Conservation (phyloP, 257 asterid genomes). For the Perilla frutescens region DNA sequence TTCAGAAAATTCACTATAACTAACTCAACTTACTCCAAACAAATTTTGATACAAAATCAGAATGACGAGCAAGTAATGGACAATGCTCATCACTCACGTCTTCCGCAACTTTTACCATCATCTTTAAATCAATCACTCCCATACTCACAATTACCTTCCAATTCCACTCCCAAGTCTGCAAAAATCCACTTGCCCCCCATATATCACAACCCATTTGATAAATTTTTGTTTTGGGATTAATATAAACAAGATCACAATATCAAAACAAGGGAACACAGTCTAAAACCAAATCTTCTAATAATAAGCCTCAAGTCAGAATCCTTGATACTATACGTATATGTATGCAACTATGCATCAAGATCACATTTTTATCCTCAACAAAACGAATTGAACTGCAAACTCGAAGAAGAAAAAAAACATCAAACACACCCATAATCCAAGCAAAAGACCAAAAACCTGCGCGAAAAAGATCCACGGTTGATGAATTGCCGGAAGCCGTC, state of each 20-base stretch:
- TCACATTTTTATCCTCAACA: not conserved
- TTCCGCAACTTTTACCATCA: too few relatives aligned
- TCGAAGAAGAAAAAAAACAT: not conserved
- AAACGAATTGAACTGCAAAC: not conserved
- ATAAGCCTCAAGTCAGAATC: conserved; percentile 6
- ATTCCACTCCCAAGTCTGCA: not conserved
- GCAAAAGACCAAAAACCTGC: conserved; percentile 54
- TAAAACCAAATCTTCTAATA: not conserved
- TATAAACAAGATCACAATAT: conserved; percentile 21
- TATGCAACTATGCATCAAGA: not conserved
- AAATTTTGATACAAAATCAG: conserved; percentile 7
- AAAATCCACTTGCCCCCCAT: not conserved
- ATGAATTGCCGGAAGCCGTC: conserved; percentile 63
- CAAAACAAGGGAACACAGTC: not conserved
- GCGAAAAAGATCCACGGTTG: conserved; percentile 74
- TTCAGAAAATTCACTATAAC: not conserved
- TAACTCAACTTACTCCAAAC: not conserved
- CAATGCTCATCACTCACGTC: not conserved
- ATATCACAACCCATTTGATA: not conserved
- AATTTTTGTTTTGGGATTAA: not conserved
- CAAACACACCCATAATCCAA: not conserved
- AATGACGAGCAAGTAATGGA: not conserved
- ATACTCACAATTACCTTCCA: not conserved
- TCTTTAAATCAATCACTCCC: not conserved
- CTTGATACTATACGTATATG: too few relatives aligned